Percentiles rank a stretch among this genome's conserved stretches.
These are phyloP conservation scores for Beauveria rudraprayagi DNA, from an alignment of 2,329 filamentous ascomycete genomes.

Conservation along the genomic window DNA sequence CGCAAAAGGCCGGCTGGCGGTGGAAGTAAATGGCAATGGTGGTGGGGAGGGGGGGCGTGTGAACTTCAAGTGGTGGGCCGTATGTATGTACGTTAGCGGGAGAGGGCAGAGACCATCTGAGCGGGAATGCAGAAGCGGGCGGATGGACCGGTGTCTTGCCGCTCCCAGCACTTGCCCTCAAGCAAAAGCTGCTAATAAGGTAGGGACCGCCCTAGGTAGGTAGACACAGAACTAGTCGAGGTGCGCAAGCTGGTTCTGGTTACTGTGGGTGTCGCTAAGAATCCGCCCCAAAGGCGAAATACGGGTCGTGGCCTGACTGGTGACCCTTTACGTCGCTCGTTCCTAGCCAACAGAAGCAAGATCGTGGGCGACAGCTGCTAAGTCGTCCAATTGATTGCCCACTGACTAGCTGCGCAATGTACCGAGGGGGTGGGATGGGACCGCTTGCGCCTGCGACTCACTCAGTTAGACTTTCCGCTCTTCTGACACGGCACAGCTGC, in stretches of 20 bases:
- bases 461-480: conserved; percentile 3
- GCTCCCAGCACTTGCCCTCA: conserved; percentile 26
- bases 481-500: neutral
- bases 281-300: conserved; percentile 6
- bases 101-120: conserved; percentile 22
- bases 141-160: conserved; percentile 31
- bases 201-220: conserved; percentile 8
- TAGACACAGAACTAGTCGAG: conserved; percentile 3
- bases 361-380: conserved; percentile 6
- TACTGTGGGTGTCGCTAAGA: conserved; percentile 3
- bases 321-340: conserved; percentile 2
- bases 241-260: neutral
- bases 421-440: neutral
- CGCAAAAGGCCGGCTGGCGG: conserved; percentile 7
- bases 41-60: conserved; percentile 9
- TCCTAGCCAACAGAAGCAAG: conserved; percentile 2
- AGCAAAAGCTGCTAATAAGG: conserved; percentile 11
- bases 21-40: conserved; percentile 15
- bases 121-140: conserved; percentile 30
- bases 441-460: conserved; percentile 3
- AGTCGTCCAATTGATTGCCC: conserved; percentile 1
- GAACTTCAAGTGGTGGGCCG: conserved; percentile 5
- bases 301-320: conserved; percentile 11
- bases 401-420: conserved; percentile 5
- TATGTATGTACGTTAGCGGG: conserved; percentile 15